phyloP scores from a whole-genome alignment of 2,329 filamentous ascomycete genomes.

The Microsporum canis region DNA sequence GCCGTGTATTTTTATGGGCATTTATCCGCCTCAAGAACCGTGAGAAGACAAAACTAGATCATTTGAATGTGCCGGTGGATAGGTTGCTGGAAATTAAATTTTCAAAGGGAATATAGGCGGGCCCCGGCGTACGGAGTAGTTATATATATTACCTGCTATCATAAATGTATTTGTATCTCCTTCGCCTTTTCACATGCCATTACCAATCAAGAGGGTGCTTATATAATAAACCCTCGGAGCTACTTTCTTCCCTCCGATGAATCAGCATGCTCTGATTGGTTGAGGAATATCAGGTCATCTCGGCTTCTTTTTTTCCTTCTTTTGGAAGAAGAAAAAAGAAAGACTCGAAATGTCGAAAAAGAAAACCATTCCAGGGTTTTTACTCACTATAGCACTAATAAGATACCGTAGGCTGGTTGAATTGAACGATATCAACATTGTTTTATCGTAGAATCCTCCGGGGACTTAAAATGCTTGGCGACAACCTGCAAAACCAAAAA shows the following conservation, averaged over 20 bases:
- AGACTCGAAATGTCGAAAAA: neutral
- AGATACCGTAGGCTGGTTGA: too few species aligned
- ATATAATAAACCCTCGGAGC: neutral
- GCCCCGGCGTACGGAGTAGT: neutral
- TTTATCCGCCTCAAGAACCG: conserved; percentile 32
- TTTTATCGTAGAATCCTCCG: too few species aligned
- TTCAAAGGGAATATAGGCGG: conserved; percentile 27
- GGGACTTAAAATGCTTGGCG: too few species aligned
- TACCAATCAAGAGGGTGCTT: neutral
- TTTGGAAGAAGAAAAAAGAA: neutral
- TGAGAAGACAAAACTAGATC: conserved; percentile 29
- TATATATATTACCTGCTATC: neutral
- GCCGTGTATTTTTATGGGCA: conserved; percentile 20
- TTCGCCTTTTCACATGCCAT: neutral
- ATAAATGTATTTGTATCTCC: neutral
- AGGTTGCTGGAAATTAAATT: conserved; percentile 33
- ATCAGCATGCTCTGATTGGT: neutral
- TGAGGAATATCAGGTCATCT: neutral
- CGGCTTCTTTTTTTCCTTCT: neutral
- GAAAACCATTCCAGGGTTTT: neutral
- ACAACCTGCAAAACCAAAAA: too few species aligned
- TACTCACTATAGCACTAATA: too few species aligned
- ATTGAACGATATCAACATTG: too few species aligned
- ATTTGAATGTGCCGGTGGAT: conserved; percentile 28
- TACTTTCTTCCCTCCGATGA: neutral